Evolutionary conservation across 495 filamentous ascomycete genomes (phyloP).

Genomic region (Pyrenula massariospora): DNA sequence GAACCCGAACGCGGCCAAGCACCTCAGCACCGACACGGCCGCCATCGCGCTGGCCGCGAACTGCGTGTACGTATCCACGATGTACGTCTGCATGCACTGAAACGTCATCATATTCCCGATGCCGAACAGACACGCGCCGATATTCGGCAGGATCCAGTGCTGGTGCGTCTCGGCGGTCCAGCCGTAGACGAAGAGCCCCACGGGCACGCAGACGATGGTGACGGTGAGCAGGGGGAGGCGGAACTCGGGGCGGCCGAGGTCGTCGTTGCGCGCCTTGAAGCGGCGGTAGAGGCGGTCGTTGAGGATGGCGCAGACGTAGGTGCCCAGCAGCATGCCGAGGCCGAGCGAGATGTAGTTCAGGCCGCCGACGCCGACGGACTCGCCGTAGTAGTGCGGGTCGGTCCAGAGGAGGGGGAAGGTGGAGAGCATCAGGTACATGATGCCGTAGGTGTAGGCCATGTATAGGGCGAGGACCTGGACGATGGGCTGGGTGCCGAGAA

Average conservation of each 20-base stretch:
- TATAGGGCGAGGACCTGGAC: constrained; percentile 39
- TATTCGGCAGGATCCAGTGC: constrained; percentile 40
- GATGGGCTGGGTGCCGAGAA: constrained; percentile 42
- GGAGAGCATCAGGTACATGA: constrained; percentile 53
- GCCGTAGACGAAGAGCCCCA: constrained; percentile 52
- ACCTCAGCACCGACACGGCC: constrained; percentile 54
- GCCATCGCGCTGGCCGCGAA: constrained; percentile 65
- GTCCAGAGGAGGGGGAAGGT: constrained; percentile 45
- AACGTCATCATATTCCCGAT: constrained; percentile 49
- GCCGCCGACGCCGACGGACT: constrained; percentile 24
- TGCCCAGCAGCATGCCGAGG: constrained; percentile 20
- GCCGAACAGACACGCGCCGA: constrained; percentile 30
- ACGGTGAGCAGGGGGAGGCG: constrained; percentile 56
- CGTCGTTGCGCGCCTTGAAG: constrained; percentile 35
- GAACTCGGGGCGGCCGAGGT: constrained; percentile 34
- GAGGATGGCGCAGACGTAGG: constrained; percentile 12
- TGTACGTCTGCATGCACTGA: constrained; percentile 62
- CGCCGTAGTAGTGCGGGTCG: constrained; percentile 23
- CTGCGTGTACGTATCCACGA: constrained; percentile 65
- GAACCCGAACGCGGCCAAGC: constrained; percentile 61
- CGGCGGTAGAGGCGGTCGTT: constrained; percentile 32
- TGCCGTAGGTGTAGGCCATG: constrained; percentile 53
- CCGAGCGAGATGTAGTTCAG: constrained; percentile 28
- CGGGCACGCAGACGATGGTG: constrained; percentile 39
- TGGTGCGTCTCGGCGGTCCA: constrained; percentile 42